Conservation (phyloP, 78 protist genomes). For the Cavenderia fasciculata region DNA sequence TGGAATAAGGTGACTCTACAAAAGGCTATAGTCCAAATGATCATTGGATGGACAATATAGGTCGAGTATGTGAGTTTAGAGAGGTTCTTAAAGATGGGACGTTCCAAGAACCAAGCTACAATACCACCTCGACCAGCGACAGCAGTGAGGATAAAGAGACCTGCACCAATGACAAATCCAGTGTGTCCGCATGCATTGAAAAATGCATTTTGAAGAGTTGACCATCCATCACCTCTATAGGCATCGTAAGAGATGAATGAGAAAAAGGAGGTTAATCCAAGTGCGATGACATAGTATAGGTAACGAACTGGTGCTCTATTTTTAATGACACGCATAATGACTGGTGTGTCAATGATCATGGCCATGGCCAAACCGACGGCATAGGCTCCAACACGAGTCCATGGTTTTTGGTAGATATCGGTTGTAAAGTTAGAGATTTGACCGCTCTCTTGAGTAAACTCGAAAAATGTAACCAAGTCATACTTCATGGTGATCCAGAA, state of each 20-base stretch:
- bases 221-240: background rate
- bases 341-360: background rate
- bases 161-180: background rate
- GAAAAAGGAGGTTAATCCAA: conserved; percentile 3
- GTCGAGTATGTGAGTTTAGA: conserved; percentile 50
- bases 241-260: conserved; percentile 17
- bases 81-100: background rate
- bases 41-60: conserved; percentile 42
- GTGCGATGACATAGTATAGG: background rate
- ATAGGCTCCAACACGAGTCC: conserved; percentile 51
- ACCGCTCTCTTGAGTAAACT: background rate
- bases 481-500: background rate
- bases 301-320: background rate
- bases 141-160: background rate
- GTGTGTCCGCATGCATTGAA: conserved; percentile 49
- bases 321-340: background rate
- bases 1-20: conserved; percentile 3
- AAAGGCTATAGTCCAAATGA: background rate
- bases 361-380: conserved; percentile 13
- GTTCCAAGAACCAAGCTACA: conserved; percentile 14
- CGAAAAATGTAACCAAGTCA: conserved; percentile 39
- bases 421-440: background rate
- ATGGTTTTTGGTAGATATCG: conserved; percentile 65
- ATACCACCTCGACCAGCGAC: conserved; percentile 65
- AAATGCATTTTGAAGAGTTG: background rate